Percentiles rank a stretch among this genome's conserved stretches.
Conservation (phyloP, 352 stramenopile species). For the Pythium aphanidermatum region DNA sequence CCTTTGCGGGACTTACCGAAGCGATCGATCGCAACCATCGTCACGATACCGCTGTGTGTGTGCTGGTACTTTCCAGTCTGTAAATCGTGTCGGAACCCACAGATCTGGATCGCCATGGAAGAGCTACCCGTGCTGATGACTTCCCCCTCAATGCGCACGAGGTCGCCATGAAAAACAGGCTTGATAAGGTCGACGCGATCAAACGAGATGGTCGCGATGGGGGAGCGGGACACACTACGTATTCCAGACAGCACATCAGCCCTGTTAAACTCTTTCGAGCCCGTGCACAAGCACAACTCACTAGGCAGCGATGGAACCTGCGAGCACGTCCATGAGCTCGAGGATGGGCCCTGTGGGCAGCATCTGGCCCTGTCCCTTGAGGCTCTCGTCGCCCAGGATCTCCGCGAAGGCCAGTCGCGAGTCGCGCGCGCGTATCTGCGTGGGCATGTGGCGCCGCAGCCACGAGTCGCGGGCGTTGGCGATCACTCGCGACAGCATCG, state of each 20-base stretch:
- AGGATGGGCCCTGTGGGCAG: slow-evolving; percentile 26
- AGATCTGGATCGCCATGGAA: slow-evolving; percentile 26
- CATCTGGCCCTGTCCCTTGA: slow-evolving; percentile 22
- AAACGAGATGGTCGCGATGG: slow-evolving; percentile 29
- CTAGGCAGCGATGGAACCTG: slow-evolving; percentile 21
- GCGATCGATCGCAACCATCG: slow-evolving; percentile 30
- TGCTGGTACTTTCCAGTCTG: slow-evolving; percentile 24
- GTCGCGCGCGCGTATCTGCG: slow-evolving; percentile 18
- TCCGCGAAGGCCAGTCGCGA: slow-evolving; percentile 35
- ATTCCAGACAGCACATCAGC: no score
- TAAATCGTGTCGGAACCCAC: slow-evolving; percentile 22
- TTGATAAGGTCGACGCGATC: slow-evolving; percentile 26
- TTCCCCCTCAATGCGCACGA: slow-evolving; percentile 27
- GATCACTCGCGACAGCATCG: slow-evolving; percentile 7
- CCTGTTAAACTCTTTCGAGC: no score
- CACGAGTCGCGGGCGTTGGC: slow-evolving; percentile 11
- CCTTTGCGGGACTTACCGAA: slow-evolving; percentile 21
- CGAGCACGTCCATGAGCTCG: slow-evolving; percentile 30
- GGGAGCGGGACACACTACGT: slow-evolving; percentile 16
- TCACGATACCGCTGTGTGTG: slow-evolving; percentile 28
- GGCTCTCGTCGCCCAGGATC: slow-evolving; percentile 27
- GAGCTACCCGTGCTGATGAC: slow-evolving; percentile 25
- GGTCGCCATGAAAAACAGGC: slow-evolving; percentile 30
- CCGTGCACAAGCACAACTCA: slow-evolving; percentile 1
- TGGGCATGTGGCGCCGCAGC: slow-evolving; percentile 10